Conservation (phyloP, 164 flowering plant species). For the Liquidambar formosana region DNA sequence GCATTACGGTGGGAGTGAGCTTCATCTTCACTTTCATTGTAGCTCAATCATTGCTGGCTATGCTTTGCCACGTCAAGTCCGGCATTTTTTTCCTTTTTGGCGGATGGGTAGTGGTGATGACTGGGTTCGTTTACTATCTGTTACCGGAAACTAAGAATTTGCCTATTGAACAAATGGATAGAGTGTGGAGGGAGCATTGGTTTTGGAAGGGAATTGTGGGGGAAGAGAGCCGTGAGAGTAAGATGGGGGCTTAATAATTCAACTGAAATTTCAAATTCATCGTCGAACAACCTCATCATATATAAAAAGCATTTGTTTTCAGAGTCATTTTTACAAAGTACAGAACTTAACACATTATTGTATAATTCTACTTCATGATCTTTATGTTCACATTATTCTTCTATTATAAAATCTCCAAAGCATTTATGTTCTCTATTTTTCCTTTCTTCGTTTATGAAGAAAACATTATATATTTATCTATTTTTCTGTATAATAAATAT, state of each 20-base stretch:
- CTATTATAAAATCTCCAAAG: too few relatives aligned
- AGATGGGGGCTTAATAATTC: neutral
- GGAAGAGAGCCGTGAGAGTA: neutral
- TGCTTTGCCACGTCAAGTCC: conserved; percentile 37
- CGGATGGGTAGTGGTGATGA: conserved; percentile 41
- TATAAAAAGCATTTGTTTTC: too few relatives aligned
- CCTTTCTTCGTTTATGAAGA: too few relatives aligned
- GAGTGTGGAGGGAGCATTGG: conserved; percentile 42
- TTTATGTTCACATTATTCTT: too few relatives aligned
- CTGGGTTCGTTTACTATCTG: conserved; percentile 26
- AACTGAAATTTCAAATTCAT: too few relatives aligned
- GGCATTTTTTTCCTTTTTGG: conserved; percentile 45
- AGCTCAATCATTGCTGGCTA: conserved; percentile 29
- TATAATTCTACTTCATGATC: too few relatives aligned
- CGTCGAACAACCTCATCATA: too few relatives aligned
- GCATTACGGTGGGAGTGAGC: conserved; percentile 31
- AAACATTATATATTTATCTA: too few relatives aligned
- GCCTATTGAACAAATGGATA: conserved; percentile 37
- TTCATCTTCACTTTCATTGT: conserved; percentile 30
- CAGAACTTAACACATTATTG: too few relatives aligned
- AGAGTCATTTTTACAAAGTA: too few relatives aligned
- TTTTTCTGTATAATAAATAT: too few relatives aligned
- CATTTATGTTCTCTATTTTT: too few relatives aligned
- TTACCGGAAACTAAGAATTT: conserved; percentile 44
- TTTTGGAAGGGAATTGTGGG: conserved; percentile 37